Evolutionary conservation across 345 rosid genomes (phyloP), one percentile per base, ranked within the genome.

Genomic region (Turritis glabra): DNA sequence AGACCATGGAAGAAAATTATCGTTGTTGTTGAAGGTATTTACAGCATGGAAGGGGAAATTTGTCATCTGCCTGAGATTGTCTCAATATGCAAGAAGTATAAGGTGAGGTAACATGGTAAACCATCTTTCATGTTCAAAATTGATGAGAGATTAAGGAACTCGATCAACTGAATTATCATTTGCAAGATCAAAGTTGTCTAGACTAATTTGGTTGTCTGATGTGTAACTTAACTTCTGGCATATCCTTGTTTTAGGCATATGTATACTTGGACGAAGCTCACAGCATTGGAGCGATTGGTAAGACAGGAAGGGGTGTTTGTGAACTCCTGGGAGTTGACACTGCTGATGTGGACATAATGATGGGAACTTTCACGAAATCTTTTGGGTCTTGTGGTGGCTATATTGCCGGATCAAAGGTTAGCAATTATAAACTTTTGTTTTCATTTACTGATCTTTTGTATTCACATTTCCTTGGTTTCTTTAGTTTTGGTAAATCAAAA

Each of bases 321-420:
- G 99, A 92, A 75, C 97, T 92, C 57, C 82, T 95, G 50, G 97
- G 97, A 52, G 97, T 95, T 38, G 91, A 92, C 71, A 80, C 99
- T 41, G 87, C 90, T 64, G 97, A 92, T 75, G 91, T 95, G 69
- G 99, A 95, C 81, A 38, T 95, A 64, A 95, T 95, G 99, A 95
- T 95, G 99, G 97, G 99, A 87, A 95, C 97, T 78, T 95, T 95
- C 80, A 84, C 97, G 1, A 95, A 95, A 79, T 92, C 99, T n/a
- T 95, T 95, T 67, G 99, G 97, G 30, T 95, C 99, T 41, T 92
- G 90, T 77, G 99, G 99, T 68, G 99, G 99, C 58, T 95, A 92
- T 71, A 89, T 92, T 86, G 96, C 97, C 46, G 98, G 94, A 69
- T 95, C 97, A 44, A 87, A 92, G 97, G 99, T 95, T 64, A 64